These are phyloP conservation scores for Rostrohypoxylon terebratum DNA, from an alignment of 495 filamentous ascomycete species.

Conservation along the genomic window DNA sequence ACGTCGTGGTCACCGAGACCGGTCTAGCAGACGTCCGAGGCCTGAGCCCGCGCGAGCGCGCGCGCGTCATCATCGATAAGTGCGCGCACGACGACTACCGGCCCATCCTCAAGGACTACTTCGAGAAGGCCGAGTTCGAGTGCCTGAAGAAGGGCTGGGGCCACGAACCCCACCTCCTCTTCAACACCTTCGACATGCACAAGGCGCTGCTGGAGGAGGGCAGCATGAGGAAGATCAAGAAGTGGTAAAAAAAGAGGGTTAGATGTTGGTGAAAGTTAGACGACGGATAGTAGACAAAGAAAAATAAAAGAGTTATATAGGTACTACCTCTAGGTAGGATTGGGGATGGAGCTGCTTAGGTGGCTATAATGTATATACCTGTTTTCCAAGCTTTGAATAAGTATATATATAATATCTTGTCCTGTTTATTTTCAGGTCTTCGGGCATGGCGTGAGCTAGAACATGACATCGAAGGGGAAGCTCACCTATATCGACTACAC, in stretches of 20 bases:
- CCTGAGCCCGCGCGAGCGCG: conserved; percentile 81
- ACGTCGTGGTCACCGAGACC: conserved; percentile 88
- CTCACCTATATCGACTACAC: no score
- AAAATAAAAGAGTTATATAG: background rate
- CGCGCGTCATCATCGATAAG: conserved; percentile 87
- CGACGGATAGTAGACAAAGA: no score
- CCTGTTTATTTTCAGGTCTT: background rate
- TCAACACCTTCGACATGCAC: conserved; percentile 90
- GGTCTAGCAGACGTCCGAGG: conserved; percentile 90
- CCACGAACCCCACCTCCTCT: conserved; percentile 89
- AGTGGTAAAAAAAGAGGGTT: conserved; percentile 51
- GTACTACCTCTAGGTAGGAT: no score
- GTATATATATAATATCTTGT: conserved; percentile 8
- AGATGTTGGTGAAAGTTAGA: background rate
- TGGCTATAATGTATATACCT: background rate
- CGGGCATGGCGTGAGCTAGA: background rate
- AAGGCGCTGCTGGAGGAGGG: conserved; percentile 81
- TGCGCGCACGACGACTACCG: conserved; percentile 88
- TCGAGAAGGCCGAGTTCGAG: conserved; percentile 87
- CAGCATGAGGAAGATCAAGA: conserved; percentile 80
- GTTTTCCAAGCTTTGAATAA: background rate
- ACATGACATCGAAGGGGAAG: no score
- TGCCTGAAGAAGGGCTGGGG: conserved; percentile 90
- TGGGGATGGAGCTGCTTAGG: background rate
- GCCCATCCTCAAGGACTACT: conserved; percentile 85